Evolutionary conservation across 768 basidiomycete genomes (phyloP).

Genomic region (Lentinula edodes): DNA sequence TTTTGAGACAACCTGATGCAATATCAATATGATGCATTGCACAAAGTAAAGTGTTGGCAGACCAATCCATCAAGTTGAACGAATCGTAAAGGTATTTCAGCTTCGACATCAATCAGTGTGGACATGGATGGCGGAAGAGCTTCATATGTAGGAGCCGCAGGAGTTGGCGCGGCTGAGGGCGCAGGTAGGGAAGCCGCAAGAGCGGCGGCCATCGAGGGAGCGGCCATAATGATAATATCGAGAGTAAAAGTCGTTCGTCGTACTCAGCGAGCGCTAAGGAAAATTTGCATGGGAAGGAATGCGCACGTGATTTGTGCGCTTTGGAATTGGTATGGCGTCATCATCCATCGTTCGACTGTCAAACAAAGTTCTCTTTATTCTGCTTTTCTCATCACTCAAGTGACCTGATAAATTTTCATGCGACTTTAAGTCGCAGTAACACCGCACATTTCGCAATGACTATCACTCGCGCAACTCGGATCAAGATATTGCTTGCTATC

Average conservation of each 20-base stretch:
- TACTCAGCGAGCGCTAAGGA: neutral
- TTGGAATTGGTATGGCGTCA: neutral
- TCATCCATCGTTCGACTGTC: neutral
- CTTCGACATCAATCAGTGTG: constrained; percentile 91
- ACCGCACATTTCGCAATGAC: constrained; percentile 18
- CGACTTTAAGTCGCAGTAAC: neutral
- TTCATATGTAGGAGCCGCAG: constrained; percentile 69
- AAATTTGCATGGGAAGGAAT: neutral
- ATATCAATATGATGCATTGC: neutral
- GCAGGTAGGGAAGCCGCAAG: constrained; percentile 80
- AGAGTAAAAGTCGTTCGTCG: neutral
- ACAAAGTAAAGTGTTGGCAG: constrained; percentile 20
- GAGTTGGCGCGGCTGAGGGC: constrained; percentile 53
- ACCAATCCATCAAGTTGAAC: constrained; percentile 90
- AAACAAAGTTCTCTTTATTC: neutral
- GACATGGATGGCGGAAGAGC: constrained; percentile 91
- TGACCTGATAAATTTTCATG: neutral
- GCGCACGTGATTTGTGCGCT: neutral
- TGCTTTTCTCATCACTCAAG: neutral
- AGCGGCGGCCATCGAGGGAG: constrained; percentile 88
- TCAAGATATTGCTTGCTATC: constrained; percentile 73
- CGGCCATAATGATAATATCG: constrained; percentile 51
- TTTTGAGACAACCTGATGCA: constrained; percentile 77
- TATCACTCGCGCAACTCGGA: constrained; percentile 66
- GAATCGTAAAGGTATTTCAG: constrained; percentile 69